Evolutionary conservation across 164 flowering plant genomes (phyloP), one percentile per base, ranked within the genome.

Genomic region (Tetrastigma voinierianum): DNA sequence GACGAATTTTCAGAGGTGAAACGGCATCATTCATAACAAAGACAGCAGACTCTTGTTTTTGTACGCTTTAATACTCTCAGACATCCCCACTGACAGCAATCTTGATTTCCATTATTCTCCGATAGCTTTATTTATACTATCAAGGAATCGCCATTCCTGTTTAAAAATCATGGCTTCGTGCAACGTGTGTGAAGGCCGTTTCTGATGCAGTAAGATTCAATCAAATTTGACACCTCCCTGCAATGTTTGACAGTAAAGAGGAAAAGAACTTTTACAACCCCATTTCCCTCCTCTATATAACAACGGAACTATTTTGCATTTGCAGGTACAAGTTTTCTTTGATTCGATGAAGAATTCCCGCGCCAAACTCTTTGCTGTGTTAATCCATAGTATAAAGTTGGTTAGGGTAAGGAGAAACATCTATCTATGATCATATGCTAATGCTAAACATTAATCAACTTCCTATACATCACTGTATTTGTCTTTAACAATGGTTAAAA

Each of bases 171-270:
- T 7, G 32, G 59, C 21, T 14, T 15, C 5, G 8, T 70, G 17
- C 0, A 13, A 20, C 13, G 10, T 1, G 9, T 70, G 19, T 77
- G 11, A 76, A 73, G 54, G 18, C 70, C 19, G 1, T 76, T 1
- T 14, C 9, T 0, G 67, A 67, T 3, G 52, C 24, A 46, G 14
- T 67, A 67, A 0, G 49, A 66, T 24, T 44, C 79, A 10, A 24
- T 85, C 60, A 79, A 18, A 20, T 85, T 80, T 59, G 82, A 80
- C 49, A 58, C n/a, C n/a, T 69, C 18, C 86, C 88, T 12, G 64
- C 14, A 13, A 9, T 62, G 10, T 0, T 62, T 1, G 62, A 67
- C 3, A 59, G 78, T 70, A 66, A 51, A 70, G 45, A 21, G n/a
- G n/a, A n/a, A n/a, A n/a, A 21, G 1, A 23, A 10, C 3, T 13